These are phyloP conservation scores for Naegleria lovaniensis DNA, from an alignment of 208 protist genomes.

Conservation along the genomic window DNA sequence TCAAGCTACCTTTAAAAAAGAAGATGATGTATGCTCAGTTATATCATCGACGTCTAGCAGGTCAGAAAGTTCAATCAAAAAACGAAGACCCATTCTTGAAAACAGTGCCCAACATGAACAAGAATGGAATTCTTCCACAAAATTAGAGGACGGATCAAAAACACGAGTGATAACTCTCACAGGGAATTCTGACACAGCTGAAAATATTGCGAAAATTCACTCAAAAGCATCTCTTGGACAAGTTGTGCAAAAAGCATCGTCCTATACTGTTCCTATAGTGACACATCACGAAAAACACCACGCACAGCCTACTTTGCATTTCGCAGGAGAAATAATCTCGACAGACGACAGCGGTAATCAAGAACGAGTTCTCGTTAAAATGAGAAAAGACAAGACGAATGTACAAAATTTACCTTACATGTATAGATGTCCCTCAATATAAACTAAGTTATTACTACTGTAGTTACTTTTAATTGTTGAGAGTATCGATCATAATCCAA, in stretches of 20 bases:
- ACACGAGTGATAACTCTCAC: background rate
- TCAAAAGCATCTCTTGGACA: background rate
- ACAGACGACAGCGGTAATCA: background rate
- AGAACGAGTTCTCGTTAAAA: background rate
- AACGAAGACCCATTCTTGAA: background rate
- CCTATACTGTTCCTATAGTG: background rate
- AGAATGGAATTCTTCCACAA: background rate
- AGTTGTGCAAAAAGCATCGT: background rate
- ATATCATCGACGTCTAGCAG: background rate
- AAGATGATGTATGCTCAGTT: background rate
- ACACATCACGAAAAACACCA: background rate
- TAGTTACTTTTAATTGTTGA: background rate
- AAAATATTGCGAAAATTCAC: background rate
- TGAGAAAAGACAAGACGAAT: background rate
- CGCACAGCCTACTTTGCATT: background rate
- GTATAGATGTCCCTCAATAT: conserved; percentile 16
- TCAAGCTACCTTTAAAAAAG: background rate
- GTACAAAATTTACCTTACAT: conserved; percentile 12
- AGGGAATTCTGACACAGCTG: background rate
- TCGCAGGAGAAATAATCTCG: background rate
- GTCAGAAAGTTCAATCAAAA: background rate
- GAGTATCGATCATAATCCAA: background rate
- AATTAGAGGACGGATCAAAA: background rate
- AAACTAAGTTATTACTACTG: background rate
- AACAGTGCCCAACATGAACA: background rate